Evolutionary conservation across 2,329 filamentous ascomycete species (phyloP).

Genomic region (Ilyonectria mors-panacis): DNA sequence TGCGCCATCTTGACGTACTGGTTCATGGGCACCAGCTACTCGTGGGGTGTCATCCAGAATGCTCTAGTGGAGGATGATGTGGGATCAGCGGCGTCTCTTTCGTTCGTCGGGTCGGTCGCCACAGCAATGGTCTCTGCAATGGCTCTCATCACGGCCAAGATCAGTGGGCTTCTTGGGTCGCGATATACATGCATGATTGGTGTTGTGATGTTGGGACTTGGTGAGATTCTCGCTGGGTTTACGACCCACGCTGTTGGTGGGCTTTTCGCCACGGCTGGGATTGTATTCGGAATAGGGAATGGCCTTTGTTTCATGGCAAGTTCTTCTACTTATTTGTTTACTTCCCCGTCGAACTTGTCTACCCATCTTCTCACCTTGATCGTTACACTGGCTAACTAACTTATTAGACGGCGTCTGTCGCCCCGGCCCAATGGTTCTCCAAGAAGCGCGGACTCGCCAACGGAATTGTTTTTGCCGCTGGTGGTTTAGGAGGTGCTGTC

Average conservation of each 20-base stretch:
- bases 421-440: slow-evolving; percentile 66
- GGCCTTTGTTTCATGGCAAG: slow-evolving; percentile 44
- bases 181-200: slow-evolving; percentile 61
- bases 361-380: not conserved
- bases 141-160: slow-evolving; percentile 60
- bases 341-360: no score
- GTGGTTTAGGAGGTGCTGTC: slow-evolving; percentile 66
- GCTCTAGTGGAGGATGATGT: slow-evolving; percentile 64
- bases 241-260: slow-evolving; percentile 45
- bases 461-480: slow-evolving; percentile 63
- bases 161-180: slow-evolving; percentile 64
- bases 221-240: slow-evolving; percentile 49
- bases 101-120: slow-evolving; percentile 67
- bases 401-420: slow-evolving; percentile 51
- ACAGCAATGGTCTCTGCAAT: slow-evolving; percentile 54
- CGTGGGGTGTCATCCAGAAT: slow-evolving; percentile 71
- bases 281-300: slow-evolving; percentile 45
- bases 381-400: not conserved
- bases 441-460: slow-evolving; percentile 65
- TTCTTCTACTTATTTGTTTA: slow-evolving; percentile 43
- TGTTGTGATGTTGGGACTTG: slow-evolving; percentile 61
- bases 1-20: slow-evolving; percentile 66
- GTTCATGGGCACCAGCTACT: slow-evolving; percentile 66
- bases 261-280: slow-evolving; percentile 46
- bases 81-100: slow-evolving; percentile 63